A percentile compares a stretch with the other conserved stretches of the same genome.
phyloP scores from a whole-genome alignment of 2,329 filamentous ascomycete genomes.

The Aspergillus alliaceus region DNA sequence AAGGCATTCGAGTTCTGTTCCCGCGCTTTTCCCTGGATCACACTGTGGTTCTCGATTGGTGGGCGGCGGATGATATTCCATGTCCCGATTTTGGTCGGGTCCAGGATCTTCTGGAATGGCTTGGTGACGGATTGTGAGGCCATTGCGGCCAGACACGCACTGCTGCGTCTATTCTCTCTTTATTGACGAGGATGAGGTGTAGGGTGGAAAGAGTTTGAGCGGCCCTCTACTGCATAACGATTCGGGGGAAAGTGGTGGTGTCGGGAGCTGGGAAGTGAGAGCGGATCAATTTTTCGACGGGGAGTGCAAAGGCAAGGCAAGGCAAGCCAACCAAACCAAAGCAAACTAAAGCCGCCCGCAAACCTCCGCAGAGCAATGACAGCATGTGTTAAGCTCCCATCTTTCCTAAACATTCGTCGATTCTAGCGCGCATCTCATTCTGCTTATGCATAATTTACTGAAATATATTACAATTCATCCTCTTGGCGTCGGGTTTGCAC shows the following conservation, averaged over 20 bases:
- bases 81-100: constrained; percentile 40
- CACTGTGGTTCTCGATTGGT: constrained; percentile 31
- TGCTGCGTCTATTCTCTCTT: constrained; percentile 15
- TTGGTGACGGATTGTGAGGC: constrained; percentile 29
- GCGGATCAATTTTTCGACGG: constrained; percentile 38
- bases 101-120: constrained; percentile 37
- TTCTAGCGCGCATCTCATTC: background rate
- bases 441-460: background rate
- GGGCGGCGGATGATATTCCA: constrained; percentile 38
- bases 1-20: constrained; percentile 44
- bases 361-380: constrained; percentile 2
- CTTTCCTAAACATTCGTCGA: background rate
- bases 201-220: constrained; percentile 3
- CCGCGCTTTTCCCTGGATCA: constrained; percentile 45
- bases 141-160: constrained; percentile 33
- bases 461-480: background rate
- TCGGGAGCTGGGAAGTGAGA: constrained; percentile 11
- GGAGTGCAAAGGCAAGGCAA: constrained; percentile 12
- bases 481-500: background rate
- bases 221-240: constrained; percentile 23
- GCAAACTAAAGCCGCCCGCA: constrained; percentile 11
- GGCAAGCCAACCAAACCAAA: background rate
- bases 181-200: background rate
- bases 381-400: background rate
- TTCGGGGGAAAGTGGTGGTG: constrained; percentile 10